Percentiles rank a stretch among this genome's conserved stretches.
These are phyloP conservation scores for Nothopassalora personata DNA, from an alignment of 2,329 filamentous ascomycete species.

Conservation along the genomic window DNA sequence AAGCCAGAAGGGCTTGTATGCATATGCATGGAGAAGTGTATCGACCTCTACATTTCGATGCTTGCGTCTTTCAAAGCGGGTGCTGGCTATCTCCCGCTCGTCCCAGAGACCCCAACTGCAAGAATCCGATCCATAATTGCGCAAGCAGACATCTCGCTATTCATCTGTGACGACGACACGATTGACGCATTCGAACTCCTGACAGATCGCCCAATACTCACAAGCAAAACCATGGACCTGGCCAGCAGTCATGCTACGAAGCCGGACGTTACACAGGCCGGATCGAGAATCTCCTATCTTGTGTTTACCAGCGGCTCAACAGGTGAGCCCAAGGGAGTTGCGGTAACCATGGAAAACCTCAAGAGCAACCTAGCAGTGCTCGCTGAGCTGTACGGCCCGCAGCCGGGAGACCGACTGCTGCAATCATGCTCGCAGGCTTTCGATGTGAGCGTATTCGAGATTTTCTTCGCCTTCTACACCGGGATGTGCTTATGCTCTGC, in stretches of 20 bases:
- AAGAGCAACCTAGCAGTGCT: slow-evolving; percentile 69
- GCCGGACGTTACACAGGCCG: slow-evolving; percentile 33
- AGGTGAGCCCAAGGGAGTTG: slow-evolving; percentile 71
- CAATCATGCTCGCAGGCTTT: slow-evolving; percentile 83
- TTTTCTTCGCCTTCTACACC: slow-evolving; percentile 75
- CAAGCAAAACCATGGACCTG: slow-evolving; percentile 32
- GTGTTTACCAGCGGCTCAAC: slow-evolving; percentile 83
- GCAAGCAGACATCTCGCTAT: slow-evolving; percentile 52
- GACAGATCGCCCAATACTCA: slow-evolving; percentile 13
- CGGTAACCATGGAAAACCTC: slow-evolving; percentile 70
- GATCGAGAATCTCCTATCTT: slow-evolving; percentile 59
- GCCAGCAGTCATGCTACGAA: slow-evolving; percentile 33
- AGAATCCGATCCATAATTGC: slow-evolving; percentile 58
- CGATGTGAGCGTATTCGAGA: slow-evolving; percentile 83
- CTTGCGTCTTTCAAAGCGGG: slow-evolving; percentile 70
- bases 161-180: slow-evolving; percentile 36
- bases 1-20: slow-evolving; percentile 57
- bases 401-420: slow-evolving; percentile 55
- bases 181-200: slow-evolving; percentile 12
- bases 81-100: slow-evolving; percentile 72
- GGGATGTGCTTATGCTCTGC: slow-evolving; percentile 76
- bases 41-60: slow-evolving; percentile 66
- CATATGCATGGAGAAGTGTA: slow-evolving; percentile 69
- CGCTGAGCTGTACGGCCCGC: slow-evolving; percentile 58
- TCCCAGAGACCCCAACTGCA: slow-evolving; percentile 62